These are phyloP conservation scores for Backusella circina DNA, from an alignment of 192 early-diverging fungal genomes.

Conservation along the genomic window DNA sequence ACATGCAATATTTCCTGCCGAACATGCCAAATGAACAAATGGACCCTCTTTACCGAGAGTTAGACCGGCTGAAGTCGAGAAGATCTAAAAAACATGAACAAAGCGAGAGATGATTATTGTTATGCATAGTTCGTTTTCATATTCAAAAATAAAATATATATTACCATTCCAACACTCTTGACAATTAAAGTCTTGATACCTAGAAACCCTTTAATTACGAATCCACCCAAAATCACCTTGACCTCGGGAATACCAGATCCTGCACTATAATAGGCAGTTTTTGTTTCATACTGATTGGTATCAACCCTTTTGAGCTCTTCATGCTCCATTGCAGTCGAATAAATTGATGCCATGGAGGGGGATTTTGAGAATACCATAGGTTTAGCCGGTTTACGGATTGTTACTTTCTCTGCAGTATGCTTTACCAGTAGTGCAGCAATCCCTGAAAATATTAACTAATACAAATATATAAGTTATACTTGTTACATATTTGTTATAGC, in stretches of 20 bases:
- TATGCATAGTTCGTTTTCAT: not conserved
- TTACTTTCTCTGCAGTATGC: constrained; percentile 41
- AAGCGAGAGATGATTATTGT: not conserved
- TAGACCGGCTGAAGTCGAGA: constrained; percentile 81
- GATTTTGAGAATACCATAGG: constrained; percentile 6
- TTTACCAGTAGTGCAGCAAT: constrained; percentile 60
- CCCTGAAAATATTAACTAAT: constrained; percentile 46
- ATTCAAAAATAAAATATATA: not conserved
- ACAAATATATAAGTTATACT: constrained; percentile 3
- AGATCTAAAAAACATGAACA: constrained; percentile 35
- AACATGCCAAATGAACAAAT: constrained; percentile 88
- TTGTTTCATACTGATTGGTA: constrained; percentile 35
- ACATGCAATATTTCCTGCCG: constrained; percentile 83
- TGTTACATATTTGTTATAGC: not conserved
- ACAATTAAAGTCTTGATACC: constrained; percentile 90
- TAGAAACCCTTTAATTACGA: constrained; percentile 90
- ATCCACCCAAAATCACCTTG: constrained; percentile 91
- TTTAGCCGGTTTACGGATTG: constrained; percentile 18
- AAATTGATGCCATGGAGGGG: not conserved
- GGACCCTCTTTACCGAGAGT: constrained; percentile 92
- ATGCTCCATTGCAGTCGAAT: not conserved
- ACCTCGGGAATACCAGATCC: constrained; percentile 93
- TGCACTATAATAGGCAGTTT: constrained; percentile 77
- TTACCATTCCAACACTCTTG: constrained; percentile 85
- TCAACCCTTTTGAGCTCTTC: not conserved